phyloP scores from a whole-genome alignment of 106 monocot species.

The Apostasia ramifera region DNA sequence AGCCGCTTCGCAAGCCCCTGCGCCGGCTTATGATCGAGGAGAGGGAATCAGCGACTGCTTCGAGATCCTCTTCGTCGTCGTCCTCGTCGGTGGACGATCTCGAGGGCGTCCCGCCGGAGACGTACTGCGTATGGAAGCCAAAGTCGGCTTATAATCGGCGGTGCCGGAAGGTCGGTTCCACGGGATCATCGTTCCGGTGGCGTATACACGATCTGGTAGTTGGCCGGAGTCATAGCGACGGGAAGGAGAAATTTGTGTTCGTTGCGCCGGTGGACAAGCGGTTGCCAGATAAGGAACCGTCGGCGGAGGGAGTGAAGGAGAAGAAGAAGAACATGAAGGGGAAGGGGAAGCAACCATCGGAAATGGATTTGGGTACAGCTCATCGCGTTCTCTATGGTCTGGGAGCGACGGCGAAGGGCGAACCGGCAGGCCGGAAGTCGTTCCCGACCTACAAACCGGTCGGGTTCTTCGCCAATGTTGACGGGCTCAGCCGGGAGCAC shows the following conservation, averaged over 20 bases:
- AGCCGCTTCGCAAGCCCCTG: neutral
- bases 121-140: slow-evolving; percentile 5
- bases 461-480: neutral
- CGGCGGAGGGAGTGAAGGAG: neutral
- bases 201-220: slow-evolving; percentile 18
- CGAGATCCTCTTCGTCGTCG: slow-evolving; percentile 2
- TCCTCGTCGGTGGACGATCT: slow-evolving; percentile 1
- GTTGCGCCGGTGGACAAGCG: neutral
- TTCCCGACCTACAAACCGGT: slow-evolving; percentile 53
- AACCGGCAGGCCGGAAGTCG: neutral
- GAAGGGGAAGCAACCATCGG: neutral
- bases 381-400: neutral
- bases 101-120: neutral
- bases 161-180: slow-evolving; percentile 23
- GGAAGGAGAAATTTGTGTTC: slow-evolving; percentile 21
- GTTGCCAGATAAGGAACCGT: neutral
- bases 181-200: slow-evolving; percentile 28
- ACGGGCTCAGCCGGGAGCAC: too few species aligned
- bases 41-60: neutral
- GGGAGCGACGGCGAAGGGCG: too few species aligned
- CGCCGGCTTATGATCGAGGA: neutral
- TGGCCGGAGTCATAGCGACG: slow-evolving; percentile 22
- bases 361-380: neutral
- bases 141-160: neutral
- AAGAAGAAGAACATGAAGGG: neutral